phyloP scores from a whole-genome alignment of 2,329 filamentous ascomycete species.

The Alternaria triticimaculans region DNA sequence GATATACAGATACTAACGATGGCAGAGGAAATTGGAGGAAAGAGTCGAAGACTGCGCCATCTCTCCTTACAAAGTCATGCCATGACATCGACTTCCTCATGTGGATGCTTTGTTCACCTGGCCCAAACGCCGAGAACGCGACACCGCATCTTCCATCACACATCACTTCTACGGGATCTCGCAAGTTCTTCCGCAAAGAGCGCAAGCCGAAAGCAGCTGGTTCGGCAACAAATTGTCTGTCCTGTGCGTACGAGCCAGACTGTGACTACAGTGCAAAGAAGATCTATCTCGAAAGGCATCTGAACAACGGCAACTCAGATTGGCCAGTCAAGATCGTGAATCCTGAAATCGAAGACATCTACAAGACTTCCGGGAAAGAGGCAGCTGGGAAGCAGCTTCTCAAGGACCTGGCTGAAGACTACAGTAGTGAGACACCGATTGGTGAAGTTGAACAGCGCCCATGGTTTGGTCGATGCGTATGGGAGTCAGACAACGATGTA shows the following conservation, averaged over 20 bases:
- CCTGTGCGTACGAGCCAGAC: constrained; percentile 73
- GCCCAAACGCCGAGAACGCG: constrained; percentile 47
- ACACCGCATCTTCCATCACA: constrained; percentile 75
- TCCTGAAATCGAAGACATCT: constrained; percentile 85
- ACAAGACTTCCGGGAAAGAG: constrained; percentile 53
- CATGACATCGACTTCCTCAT: constrained; percentile 94
- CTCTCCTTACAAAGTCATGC: constrained; percentile 91
- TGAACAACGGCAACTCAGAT: constrained; percentile 69
- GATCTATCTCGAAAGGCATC: constrained; percentile 75
- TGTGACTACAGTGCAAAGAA: constrained; percentile 88
- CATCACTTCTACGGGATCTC: constrained; percentile 76
- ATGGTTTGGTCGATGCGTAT: constrained; percentile 96
- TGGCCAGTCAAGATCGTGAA: constrained; percentile 93
- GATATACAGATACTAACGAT: constrained; percentile 13
- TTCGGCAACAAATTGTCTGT: constrained; percentile 82
- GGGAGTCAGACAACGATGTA: constrained; percentile 90
- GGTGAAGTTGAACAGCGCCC: constrained; percentile 58
- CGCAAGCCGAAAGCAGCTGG: constrained; percentile 80
- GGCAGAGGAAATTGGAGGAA: constrained; percentile 87
- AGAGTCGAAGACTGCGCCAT: constrained; percentile 76
- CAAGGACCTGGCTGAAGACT: constrained; percentile 60
- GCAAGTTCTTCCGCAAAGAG: constrained; percentile 77
- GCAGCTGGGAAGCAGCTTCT: constrained; percentile 61
- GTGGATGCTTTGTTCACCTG: constrained; percentile 85
- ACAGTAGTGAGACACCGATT: constrained; percentile 60